Conservation (phyloP, 352 stramenopile genomes). For the Phytophthora podocarpi region DNA sequence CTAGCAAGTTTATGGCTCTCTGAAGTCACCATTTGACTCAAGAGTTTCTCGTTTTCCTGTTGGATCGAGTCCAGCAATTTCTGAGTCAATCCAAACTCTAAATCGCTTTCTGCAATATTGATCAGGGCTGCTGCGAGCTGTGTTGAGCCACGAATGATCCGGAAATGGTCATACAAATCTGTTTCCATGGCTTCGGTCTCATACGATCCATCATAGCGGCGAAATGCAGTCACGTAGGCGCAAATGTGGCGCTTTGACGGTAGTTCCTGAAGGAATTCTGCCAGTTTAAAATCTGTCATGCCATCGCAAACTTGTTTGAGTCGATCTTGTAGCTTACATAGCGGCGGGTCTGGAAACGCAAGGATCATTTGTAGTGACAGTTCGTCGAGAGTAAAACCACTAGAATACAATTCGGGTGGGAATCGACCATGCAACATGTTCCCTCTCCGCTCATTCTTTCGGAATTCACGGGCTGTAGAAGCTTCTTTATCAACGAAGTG, state of each 20-base stretch:
- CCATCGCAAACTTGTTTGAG: slow-evolving; percentile 69
- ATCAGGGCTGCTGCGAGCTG: slow-evolving; percentile 64
- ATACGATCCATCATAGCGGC: slow-evolving; percentile 55
- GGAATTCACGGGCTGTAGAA: slow-evolving; percentile 31
- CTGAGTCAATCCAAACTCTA: slow-evolving; percentile 63
- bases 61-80: slow-evolving; percentile 48
- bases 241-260: slow-evolving; percentile 92
- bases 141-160: slow-evolving; percentile 63
- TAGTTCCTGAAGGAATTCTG: slow-evolving; percentile 89
- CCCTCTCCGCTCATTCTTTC: slow-evolving; percentile 42
- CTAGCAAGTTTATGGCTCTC: slow-evolving; percentile 46
- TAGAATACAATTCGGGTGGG: slow-evolving; percentile 60
- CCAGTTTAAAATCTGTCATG: slow-evolving; percentile 88
- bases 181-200: slow-evolving; percentile 52
- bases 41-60: slow-evolving; percentile 45
- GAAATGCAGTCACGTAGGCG: slow-evolving; percentile 67
- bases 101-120: slow-evolving; percentile 59
- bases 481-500: slow-evolving; percentile 59
- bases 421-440: slow-evolving; percentile 77
- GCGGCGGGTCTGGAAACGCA: slow-evolving; percentile 55
- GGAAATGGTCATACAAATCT: slow-evolving; percentile 81
- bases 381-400: slow-evolving; percentile 72
- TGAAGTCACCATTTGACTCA: slow-evolving; percentile 45
- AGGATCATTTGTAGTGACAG: slow-evolving; percentile 51
- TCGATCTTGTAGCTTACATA: slow-evolving; percentile 49